Conservation (phyloP, 176 grass and related monocot species). For the Juncus effusus region DNA sequence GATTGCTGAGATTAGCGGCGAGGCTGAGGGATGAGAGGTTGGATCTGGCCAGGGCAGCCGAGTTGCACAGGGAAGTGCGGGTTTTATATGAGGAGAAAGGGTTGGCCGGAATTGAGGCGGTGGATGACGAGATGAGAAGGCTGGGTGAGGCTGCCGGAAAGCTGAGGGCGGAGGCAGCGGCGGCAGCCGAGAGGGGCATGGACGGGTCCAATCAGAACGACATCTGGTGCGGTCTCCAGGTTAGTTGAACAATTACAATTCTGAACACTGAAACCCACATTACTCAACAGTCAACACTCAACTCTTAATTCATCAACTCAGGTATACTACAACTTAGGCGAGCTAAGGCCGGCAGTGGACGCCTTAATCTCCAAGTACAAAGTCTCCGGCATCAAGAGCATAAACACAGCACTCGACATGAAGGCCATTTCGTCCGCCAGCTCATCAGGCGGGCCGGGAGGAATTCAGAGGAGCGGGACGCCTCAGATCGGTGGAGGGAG, state of each 20-base stretch:
- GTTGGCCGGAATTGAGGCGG: slow-evolving; percentile 68
- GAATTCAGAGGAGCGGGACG: slow-evolving; percentile 92
- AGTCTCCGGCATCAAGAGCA: slow-evolving; percentile 67
- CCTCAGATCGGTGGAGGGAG: slow-evolving; percentile 88
- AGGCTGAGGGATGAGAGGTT: slow-evolving; percentile 63
- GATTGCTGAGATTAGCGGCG: slow-evolving; percentile 68
- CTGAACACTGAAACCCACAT: not conserved
- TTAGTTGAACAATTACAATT: not conserved
- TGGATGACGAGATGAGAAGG: slow-evolving; percentile 84
- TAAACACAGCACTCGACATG: slow-evolving; percentile 76
- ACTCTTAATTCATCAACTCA: slow-evolving; percentile 1
- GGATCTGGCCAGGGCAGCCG: slow-evolving; percentile 75
- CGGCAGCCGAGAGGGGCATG: slow-evolving; percentile 61
- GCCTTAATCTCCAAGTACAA: slow-evolving; percentile 65
- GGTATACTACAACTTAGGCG: slow-evolving; percentile 94
- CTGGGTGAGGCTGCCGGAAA: slow-evolving; percentile 54
- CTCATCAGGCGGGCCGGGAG: slow-evolving; percentile 65
- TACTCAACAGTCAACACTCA: not conserved
- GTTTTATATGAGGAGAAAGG: slow-evolving; percentile 82
- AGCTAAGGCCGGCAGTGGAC: slow-evolving; percentile 75
- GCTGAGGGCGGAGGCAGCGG: slow-evolving; percentile 64
- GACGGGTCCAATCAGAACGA: slow-evolving; percentile 93
- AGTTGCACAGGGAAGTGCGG: slow-evolving; percentile 84
- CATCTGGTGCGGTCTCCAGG: slow-evolving; percentile 85
- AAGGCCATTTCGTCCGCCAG: slow-evolving; percentile 71